phyloP scores from a whole-genome alignment of 2,329 filamentous ascomycete genomes.

The Claviceps maximensis region DNA sequence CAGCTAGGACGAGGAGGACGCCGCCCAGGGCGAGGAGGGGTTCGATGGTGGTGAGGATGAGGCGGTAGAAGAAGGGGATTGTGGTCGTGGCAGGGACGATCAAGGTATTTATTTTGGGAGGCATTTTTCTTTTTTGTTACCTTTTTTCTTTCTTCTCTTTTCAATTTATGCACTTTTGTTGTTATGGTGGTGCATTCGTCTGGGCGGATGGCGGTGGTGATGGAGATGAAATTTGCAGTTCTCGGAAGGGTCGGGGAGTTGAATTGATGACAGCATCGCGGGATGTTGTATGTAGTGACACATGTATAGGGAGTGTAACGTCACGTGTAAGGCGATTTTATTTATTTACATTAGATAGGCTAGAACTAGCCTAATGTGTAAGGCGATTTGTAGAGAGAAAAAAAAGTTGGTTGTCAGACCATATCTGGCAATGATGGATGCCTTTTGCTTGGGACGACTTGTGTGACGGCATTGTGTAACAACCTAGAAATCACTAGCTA shows the following conservation, averaged over 20 bases:
- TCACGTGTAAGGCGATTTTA: background rate
- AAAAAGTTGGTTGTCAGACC: too few species aligned
- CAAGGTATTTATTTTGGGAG: background rate
- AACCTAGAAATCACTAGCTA: too few species aligned
- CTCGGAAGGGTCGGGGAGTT: background rate
- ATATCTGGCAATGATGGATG: too few species aligned
- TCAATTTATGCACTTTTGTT: background rate
- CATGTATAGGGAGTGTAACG: background rate
- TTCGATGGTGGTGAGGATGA: conserved; percentile 21
- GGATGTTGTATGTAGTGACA: too few species aligned
- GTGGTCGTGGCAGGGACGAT: conserved; percentile 8
- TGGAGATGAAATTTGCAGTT: background rate
- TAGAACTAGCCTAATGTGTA: too few species aligned
- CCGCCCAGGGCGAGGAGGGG: conserved; percentile 21
- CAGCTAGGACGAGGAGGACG: conserved; percentile 16
- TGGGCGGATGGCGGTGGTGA: conserved; percentile 13
- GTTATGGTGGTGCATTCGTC: background rate
- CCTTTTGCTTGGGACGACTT: too few species aligned
- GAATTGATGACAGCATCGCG: background rate
- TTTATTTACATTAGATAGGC: too few species aligned
- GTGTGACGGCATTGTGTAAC: too few species aligned
- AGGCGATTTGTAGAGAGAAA: too few species aligned
- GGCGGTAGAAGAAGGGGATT: conserved; percentile 19
- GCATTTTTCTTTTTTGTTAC: background rate
- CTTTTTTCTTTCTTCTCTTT: background rate